Percentiles rank a stretch among this genome's conserved stretches.
These are phyloP conservation scores for Fusarium sp. DNA, from an alignment of 2,329 filamentous ascomycete species.

Conservation along the genomic window DNA sequence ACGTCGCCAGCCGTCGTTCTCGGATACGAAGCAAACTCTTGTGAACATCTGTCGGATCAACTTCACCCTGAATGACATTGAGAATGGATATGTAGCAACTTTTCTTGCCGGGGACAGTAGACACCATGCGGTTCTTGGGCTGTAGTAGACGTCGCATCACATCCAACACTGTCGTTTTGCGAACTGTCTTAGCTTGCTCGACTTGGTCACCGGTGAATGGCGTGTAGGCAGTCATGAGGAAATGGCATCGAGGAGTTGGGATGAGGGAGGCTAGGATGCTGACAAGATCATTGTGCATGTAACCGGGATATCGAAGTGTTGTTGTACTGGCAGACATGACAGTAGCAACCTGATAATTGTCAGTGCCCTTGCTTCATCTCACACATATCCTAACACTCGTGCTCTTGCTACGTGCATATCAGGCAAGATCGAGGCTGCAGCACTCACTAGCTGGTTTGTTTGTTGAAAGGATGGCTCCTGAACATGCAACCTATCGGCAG, in stretches of 20 bases:
- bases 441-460: constrained; percentile 88
- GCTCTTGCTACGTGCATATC: neutral
- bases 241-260: constrained; percentile 95
- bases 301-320: constrained; percentile 94
- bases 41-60: constrained; percentile 97
- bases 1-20: constrained; percentile 91
- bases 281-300: constrained; percentile 99
- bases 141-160: constrained; percentile 96
- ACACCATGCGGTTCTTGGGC: constrained; percentile 99
- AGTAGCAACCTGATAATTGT: constrained; percentile 75
- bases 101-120: constrained; percentile 92
- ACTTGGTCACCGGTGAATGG: constrained; percentile 97
- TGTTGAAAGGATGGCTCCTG: constrained; percentile 97
- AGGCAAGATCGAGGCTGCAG: too few relatives aligned
- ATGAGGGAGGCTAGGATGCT: constrained; percentile 97
- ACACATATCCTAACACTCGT: neutral
- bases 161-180: constrained; percentile 97
- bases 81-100: constrained; percentile 99
- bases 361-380: neutral
- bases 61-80: constrained; percentile 98
- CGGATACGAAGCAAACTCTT: constrained; percentile 97
- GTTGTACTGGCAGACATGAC: constrained; percentile 99
- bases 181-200: constrained; percentile 95
- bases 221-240: constrained; percentile 98
- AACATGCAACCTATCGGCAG: constrained; percentile 92